phyloP scores from a whole-genome alignment of 1,284 basidiomycete genomes.

The Ceratobasidium sp. region DNA sequence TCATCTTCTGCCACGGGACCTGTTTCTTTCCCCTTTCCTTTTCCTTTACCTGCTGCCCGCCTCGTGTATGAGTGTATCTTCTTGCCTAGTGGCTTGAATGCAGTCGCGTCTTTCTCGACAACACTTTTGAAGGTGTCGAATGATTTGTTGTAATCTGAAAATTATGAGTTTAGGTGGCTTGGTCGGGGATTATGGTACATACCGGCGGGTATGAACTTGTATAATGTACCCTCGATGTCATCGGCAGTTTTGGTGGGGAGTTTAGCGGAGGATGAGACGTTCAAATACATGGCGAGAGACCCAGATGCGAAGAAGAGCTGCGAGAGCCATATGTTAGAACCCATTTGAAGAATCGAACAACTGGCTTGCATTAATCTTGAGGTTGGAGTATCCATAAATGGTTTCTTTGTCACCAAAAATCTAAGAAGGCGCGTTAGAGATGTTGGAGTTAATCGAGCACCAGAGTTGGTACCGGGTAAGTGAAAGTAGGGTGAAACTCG shows the following conservation, averaged over 20 bases:
- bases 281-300: constrained; percentile 81
- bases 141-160: constrained; percentile 73
- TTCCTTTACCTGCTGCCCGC: constrained; percentile 60
- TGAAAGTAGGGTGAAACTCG: constrained; percentile 85
- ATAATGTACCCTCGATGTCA: constrained; percentile 84
- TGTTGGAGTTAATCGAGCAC: background rate
- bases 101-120: constrained; percentile 78
- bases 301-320: constrained; percentile 90
- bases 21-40: constrained; percentile 64
- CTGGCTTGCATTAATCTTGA: constrained; percentile 79
- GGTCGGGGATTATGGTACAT: constrained; percentile 42
- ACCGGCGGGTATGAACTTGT: constrained; percentile 84
- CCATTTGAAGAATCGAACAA: constrained; percentile 14
- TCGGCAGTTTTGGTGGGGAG: constrained; percentile 83
- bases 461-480: constrained; percentile 74
- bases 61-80: constrained; percentile 82
- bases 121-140: constrained; percentile 72
- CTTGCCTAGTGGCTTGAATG: constrained; percentile 83
- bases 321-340: constrained; percentile 46
- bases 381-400: constrained; percentile 92
- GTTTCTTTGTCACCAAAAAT: constrained; percentile 97
- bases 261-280: constrained; percentile 75
- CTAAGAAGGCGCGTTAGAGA: constrained; percentile 56
- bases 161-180: background rate
- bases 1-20: constrained; percentile 65